Evolutionary conservation across 2,329 filamentous ascomycete species (phyloP).

Genomic region (Claviceps sp.): DNA sequence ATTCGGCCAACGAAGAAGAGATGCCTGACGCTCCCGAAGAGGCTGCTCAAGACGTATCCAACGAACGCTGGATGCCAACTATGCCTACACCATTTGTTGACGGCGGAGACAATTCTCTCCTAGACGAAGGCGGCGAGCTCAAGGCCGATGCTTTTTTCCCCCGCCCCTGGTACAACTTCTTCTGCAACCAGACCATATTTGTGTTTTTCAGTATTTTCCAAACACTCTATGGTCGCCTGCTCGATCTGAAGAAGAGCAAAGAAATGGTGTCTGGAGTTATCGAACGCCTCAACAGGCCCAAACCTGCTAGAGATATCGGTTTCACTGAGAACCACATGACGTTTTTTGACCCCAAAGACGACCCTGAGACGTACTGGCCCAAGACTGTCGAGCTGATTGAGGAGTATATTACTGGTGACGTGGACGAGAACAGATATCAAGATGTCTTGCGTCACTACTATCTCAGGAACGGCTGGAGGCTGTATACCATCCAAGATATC

Average conservation of each 20-base stretch:
- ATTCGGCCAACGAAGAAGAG: slow-evolving; percentile 67
- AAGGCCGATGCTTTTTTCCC: slow-evolving; percentile 71
- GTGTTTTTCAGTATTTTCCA: slow-evolving; percentile 93
- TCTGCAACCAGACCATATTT: slow-evolving; percentile 80
- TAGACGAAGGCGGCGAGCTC: slow-evolving; percentile 47
- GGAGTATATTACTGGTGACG: slow-evolving; percentile 68
- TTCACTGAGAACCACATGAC: slow-evolving; percentile 67
- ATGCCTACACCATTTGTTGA: slow-evolving; percentile 43
- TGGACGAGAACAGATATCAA: slow-evolving; percentile 74
- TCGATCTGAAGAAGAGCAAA: slow-evolving; percentile 71
- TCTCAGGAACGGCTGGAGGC: slow-evolving; percentile 76
- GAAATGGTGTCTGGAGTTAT: slow-evolving; percentile 62
- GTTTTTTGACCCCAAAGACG: slow-evolving; percentile 56
- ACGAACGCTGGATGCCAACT: slow-evolving; percentile 52
- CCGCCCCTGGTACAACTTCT: slow-evolving; percentile 76
- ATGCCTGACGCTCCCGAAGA: slow-evolving; percentile 49
- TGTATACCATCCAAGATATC: slow-evolving; percentile 87
- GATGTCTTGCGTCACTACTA: slow-evolving; percentile 88
- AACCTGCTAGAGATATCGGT: slow-evolving; percentile 72
- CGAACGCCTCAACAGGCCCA: slow-evolving; percentile 55
- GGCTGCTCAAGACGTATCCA: slow-evolving; percentile 46
- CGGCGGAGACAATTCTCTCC: slow-evolving; percentile 36
- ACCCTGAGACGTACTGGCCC: slow-evolving; percentile 62
- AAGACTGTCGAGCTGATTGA: slow-evolving; percentile 79
- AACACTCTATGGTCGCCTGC: slow-evolving; percentile 73